A percentile compares a stretch with the other conserved stretches of the same genome.
Conservation (phyloP, 2,329 filamentous ascomycete genomes). For the Hymenoscyphus scutula region DNA sequence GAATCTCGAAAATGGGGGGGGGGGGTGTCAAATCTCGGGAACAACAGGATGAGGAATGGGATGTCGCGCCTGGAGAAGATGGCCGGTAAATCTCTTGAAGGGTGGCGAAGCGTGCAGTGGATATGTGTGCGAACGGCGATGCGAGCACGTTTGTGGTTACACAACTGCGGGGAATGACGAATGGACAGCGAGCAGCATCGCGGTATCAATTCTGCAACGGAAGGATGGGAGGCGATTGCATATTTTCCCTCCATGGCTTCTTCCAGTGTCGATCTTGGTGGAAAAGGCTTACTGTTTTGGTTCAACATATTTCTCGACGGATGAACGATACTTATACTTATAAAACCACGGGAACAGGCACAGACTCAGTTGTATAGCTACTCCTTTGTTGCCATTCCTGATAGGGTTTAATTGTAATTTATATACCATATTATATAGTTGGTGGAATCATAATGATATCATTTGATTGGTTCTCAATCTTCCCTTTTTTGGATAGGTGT, state of each 20-base stretch:
- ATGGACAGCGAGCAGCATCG: neutral
- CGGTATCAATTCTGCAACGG: neutral
- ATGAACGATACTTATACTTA: neutral
- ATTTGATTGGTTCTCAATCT: neutral
- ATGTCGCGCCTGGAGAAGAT: too few species aligned
- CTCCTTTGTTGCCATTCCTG: neutral
- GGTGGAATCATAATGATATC: neutral
- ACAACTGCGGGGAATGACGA: neutral
- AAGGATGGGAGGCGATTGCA: neutral
- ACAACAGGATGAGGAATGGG: neutral
- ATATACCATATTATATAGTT: neutral
- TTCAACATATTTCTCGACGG: neutral
- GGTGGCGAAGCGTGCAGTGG: neutral
- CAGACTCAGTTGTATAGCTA: neutral
- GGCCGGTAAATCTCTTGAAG: neutral
- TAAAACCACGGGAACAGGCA: neutral
- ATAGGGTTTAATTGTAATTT: neutral
- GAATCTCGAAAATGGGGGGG: neutral
- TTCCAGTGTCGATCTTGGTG: neutral
- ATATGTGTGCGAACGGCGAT: constrained; percentile 1
- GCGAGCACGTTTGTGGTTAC: neutral
- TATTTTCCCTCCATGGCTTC: neutral
- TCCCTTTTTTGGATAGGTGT: too few species aligned
- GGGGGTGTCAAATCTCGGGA: neutral
- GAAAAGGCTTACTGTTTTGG: neutral